Evolutionary conservation across 169 alveolate species (phyloP), one percentile per base, ranked within the genome.

Genomic region (Cryptosporidium muris): DNA sequence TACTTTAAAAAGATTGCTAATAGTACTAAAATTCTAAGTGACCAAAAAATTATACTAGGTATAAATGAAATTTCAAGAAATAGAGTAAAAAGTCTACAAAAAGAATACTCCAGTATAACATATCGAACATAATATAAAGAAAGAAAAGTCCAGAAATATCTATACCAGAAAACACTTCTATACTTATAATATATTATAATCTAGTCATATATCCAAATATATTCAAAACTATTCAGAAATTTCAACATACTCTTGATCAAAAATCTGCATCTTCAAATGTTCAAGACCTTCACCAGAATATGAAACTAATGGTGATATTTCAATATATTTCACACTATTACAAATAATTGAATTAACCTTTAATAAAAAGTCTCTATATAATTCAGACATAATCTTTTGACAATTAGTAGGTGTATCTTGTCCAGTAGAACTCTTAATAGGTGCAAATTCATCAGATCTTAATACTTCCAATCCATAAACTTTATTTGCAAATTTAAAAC

Each of bases 351-450:
- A 11, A 1, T 37, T 37, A 36, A 42, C 7, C 14, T 3, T 56
- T 40, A 8, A 45, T n/a, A 74, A 16, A 1, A 36, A 64, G 34
- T 43, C 43, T 48, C 60, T 74, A 34, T 74, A 58, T 12, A 58
- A 12, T 12, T 58, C 36, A 16, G 85, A 74, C 36, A 74, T 47
- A 9, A 63, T 49, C 5, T 43, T 12, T 60, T 74, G 85, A 47
- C 74, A 74, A 11, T 65, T 47, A 2, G 81, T 80, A 12, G 95
- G 94, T 4, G 94, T 88, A 43, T 92, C 94, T 8, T 66, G 80
- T 43, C 96, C 96, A 14, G 54, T 80, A 4, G 90, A 89, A 43
- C 91, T 89, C 52, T 93, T 93, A n/a, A 93, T 94, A 42, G 96
- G 96, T 1, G 95, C 89, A 56, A 93, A 93, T 63, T 93, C 94